Evolutionary conservation across 2,329 filamentous ascomycete species (phyloP).

Genomic region (Lecanicillium sp.): DNA sequence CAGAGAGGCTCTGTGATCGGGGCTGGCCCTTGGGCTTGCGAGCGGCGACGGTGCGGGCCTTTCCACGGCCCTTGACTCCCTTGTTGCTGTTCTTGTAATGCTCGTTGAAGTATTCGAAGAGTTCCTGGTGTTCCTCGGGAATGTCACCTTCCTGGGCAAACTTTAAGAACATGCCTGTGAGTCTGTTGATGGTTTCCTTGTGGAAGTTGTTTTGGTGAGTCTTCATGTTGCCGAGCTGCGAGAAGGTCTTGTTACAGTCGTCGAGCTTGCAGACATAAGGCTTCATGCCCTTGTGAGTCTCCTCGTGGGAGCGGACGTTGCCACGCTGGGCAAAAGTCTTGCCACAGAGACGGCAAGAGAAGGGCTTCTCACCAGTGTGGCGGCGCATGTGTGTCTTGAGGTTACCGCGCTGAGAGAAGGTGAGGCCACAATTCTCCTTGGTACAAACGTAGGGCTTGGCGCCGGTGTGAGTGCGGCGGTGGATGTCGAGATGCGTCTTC

Average conservation of each 20-base stretch:
- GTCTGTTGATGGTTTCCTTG: conserved; percentile 59
- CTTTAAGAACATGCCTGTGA: conserved; percentile 65
- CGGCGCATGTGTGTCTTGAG: conserved; percentile 85
- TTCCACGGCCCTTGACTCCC: conserved; percentile 93
- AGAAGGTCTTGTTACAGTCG: conserved; percentile 80
- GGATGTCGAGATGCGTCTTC: conserved; percentile 89
- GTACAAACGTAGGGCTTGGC: conserved; percentile 79
- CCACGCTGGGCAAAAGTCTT: conserved; percentile 81
- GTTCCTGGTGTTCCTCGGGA: conserved; percentile 61
- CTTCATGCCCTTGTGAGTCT: conserved; percentile 71
- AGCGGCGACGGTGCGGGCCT: conserved; percentile 61
- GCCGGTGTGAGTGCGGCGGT: conserved; percentile 81
- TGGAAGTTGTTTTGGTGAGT: conserved; percentile 96
- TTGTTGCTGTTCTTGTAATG: conserved; percentile 99
- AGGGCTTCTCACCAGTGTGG: conserved; percentile 83
- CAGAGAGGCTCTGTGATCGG: conserved; percentile 20
- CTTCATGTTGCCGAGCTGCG: conserved; percentile 89
- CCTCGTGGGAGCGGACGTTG: conserved; percentile 77
- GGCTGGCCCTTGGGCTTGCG: conserved; percentile 24
- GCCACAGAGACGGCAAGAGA: conserved; percentile 70
- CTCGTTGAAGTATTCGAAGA: conserved; percentile 77
- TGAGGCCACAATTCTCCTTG: conserved; percentile 65
- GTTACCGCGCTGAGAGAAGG: conserved; percentile 87
- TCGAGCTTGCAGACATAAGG: conserved; percentile 78
- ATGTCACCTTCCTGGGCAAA: conserved; percentile 52